Base-by-base conservation (phyloP, 108 stramenopile genomes). In the Ochromonas danica region DNA sequence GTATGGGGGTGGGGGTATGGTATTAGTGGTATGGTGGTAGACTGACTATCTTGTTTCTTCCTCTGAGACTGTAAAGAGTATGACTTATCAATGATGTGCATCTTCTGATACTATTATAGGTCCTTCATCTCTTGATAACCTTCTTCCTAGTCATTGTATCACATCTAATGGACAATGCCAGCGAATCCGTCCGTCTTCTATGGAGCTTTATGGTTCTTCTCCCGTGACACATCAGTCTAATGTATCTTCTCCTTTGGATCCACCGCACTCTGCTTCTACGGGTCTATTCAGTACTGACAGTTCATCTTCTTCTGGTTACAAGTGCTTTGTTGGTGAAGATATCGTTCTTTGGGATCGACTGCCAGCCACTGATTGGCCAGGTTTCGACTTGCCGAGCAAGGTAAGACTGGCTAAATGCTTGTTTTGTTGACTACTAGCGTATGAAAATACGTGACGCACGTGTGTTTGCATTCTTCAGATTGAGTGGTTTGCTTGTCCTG, bases 401-500 rank as follows among this genome's bases (percentile, higher is more conserved):
- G 63, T 67, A 67, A 35, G 63, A 10, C 3, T 67, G 51, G 51
- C 10, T 57, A 17, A 10, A 57, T 57, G 10, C 51, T 17, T 22
- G 17, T 67, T 33, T 14, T 51, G 6, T 22, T 22, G 22, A 51
- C 45, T 14, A 22, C 45, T 51, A 51, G 45, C 22, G 22, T 22
- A 51, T 14, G 25, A 33, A 6, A 67, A 3, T 67, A 36, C 3
- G 63, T 28, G 31, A 36, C 10, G 63, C 33, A 67, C 25, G 31
- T 67, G 31, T 67, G 31, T 67, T 6, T 67, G 17, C 25, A 36
- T 31, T 67, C 25, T 67, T 28, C 17, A 67, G 63, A 36, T 67
- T 6, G 63, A 67, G 25, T 67, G 63, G 63, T 67, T 67, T 67
- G 63, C 63, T 67, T 67, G 63, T 67, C 63, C 63, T 3, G 63